phyloP scores from a whole-genome alignment of 768 basidiomycete species.

The Mycena albidolilacea region DNA sequence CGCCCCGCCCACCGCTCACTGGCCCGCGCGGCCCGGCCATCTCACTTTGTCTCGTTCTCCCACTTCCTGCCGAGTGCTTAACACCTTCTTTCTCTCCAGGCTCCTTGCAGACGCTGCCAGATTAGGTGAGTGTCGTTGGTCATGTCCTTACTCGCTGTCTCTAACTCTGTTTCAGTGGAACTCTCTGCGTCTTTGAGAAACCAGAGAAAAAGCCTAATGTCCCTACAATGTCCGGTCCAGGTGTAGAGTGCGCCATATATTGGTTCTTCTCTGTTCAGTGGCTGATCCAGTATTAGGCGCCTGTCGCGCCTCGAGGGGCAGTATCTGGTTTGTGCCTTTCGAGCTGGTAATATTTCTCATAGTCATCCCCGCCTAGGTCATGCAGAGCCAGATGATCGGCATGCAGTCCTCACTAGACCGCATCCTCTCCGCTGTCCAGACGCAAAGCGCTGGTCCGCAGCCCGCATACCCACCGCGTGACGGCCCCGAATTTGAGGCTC shows the following conservation, averaged over 20 bases:
- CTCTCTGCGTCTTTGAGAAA: constrained; percentile 89
- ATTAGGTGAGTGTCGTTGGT: constrained; percentile 51
- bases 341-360: constrained; percentile 1
- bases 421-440: constrained; percentile 78
- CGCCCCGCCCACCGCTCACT: constrained; percentile 74
- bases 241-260: constrained; percentile 74
- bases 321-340: constrained; percentile 71
- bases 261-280: constrained; percentile 37
- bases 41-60: no score
- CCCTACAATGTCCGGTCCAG: constrained; percentile 70
- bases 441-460: constrained; percentile 42
- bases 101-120: constrained; percentile 93
- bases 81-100: constrained; percentile 55
- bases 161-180: constrained; percentile 58
- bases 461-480: constrained; percentile 50
- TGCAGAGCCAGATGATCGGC: constrained; percentile 96
- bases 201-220: constrained; percentile 85
- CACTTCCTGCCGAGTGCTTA: no score
- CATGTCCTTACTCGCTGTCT: no score
- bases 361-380: constrained; percentile 60
- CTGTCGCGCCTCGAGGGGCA: constrained; percentile 89
- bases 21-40: constrained; percentile 70
- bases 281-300: constrained; percentile 62
- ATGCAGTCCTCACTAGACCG: constrained; percentile 93
- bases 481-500: constrained; percentile 51